These are phyloP conservation scores for Tylopilus sp. DNA, from an alignment of 768 basidiomycete species.

Conservation along the genomic window DNA sequence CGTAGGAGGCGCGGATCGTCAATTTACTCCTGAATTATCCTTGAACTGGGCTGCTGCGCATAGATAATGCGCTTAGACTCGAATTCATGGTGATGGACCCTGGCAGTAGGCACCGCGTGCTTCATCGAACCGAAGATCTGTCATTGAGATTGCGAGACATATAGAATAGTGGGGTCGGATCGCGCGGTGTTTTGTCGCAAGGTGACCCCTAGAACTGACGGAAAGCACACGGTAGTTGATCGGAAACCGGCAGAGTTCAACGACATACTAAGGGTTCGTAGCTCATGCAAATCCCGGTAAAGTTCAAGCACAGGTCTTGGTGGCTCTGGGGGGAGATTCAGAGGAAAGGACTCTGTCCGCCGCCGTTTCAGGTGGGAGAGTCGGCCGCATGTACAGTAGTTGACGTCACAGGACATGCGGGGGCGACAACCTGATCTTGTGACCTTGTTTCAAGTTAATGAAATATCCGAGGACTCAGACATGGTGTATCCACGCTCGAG, in stretches of 20 bases:
- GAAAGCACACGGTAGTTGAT: slow-evolving; percentile 1
- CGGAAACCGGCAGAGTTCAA: neutral
- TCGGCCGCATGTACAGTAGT: neutral
- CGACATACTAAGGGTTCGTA: neutral
- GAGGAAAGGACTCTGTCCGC: neutral
- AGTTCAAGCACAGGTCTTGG: neutral
- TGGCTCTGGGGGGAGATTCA: neutral
- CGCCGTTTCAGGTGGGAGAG: neutral
- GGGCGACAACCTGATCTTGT: neutral
- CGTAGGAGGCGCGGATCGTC: slow-evolving; percentile 14
- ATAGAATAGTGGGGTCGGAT: slow-evolving; percentile 9
- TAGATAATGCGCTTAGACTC: no score
- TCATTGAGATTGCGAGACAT: neutral
- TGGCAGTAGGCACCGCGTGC: neutral
- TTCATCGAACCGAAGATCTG: slow-evolving; percentile 4
- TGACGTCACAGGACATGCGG: neutral
- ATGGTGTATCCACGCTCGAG: neutral
- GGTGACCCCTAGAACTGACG: neutral
- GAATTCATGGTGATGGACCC: neutral
- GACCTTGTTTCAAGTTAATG: neutral
- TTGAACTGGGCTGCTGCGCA: slow-evolving; percentile 1
- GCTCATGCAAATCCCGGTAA: neutral
- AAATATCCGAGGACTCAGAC: neutral
- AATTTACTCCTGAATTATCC: slow-evolving; percentile 3
- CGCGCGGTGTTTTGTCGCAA: slow-evolving; percentile 3